A percentile compares a stretch with the other conserved stretches of the same genome.
These are phyloP conservation scores for Aspergillus hortae DNA, from an alignment of 2,329 filamentous ascomycete genomes.

Conservation along the genomic window DNA sequence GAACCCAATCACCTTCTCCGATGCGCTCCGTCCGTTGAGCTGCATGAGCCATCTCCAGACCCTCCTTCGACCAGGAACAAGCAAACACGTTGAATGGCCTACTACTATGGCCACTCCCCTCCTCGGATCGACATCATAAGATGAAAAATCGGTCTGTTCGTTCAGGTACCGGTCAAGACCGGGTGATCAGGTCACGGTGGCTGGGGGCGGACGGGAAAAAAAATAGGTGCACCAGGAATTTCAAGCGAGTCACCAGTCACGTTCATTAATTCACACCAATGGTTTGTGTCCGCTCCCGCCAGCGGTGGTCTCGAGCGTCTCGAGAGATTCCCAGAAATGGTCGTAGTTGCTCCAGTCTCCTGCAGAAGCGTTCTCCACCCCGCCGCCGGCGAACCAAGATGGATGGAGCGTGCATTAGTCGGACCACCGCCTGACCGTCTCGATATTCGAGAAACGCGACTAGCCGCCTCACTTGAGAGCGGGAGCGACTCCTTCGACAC, in stretches of 20 bases:
- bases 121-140: neutral
- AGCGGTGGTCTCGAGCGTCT: neutral
- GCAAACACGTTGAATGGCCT: neutral
- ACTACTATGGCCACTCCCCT: neutral
- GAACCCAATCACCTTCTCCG: neutral
- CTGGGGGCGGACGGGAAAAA: slow-evolving; percentile 4
- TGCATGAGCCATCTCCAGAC: neutral
- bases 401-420: slow-evolving; percentile 21
- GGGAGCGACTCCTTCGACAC: neutral
- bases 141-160: neutral
- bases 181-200: slow-evolving; percentile 14
- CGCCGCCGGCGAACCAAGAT: slow-evolving; percentile 12
- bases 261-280: slow-evolving; percentile 3
- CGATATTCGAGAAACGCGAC: slow-evolving; percentile 4
- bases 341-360: slow-evolving; percentile 14
- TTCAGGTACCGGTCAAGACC: neutral
- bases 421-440: slow-evolving; percentile 5
- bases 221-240: neutral
- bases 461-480: slow-evolving; percentile 3
- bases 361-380: slow-evolving; percentile 18
- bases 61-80: neutral
- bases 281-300: neutral
- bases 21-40: neutral
- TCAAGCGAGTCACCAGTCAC: neutral
- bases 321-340: slow-evolving; percentile 8